Conservation (phyloP, 2,329 filamentous ascomycete species). For the Cercospora brassicicola region DNA sequence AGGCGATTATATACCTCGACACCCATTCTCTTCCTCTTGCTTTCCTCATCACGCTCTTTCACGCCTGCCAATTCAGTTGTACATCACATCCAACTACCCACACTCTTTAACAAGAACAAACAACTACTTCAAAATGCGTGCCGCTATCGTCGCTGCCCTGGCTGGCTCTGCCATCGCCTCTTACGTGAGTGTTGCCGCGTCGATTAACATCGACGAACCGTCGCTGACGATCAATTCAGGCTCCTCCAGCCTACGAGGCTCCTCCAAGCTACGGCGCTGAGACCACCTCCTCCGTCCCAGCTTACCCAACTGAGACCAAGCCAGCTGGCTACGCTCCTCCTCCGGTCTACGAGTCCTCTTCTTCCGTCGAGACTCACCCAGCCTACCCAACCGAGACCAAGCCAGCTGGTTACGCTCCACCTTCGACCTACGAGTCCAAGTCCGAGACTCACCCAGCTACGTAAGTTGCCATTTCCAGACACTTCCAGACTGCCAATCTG, state of each 20-base stretch:
- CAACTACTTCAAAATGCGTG: conserved; percentile 45
- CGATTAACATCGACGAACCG: neutral
- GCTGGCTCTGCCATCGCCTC: conserved; percentile 44
- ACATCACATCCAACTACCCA: conserved; percentile 18
- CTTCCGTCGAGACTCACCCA: conserved; percentile 11
- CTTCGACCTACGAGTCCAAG: neutral
- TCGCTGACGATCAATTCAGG: neutral
- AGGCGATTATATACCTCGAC: conserved; percentile 8
- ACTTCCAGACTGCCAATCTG: neutral
- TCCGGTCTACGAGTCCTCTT: neutral
- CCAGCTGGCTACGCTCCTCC: neutral
- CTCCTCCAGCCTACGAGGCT: conserved; percentile 9
- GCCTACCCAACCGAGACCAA: conserved; percentile 16
- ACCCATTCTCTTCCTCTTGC: neutral
- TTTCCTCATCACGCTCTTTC: conserved; percentile 13
- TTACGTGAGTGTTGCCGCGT: conserved; percentile 2
- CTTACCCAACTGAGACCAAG: neutral
- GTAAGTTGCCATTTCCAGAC: neutral
- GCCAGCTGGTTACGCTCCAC: neutral
- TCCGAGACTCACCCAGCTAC: neutral
- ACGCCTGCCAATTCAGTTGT: conserved; percentile 10
- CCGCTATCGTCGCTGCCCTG: conserved; percentile 37
- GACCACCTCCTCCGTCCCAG: conserved; percentile 1
- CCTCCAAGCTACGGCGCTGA: conserved; percentile 9
- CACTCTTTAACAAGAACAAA: conserved; percentile 16